Evolutionary conservation across 2,329 filamentous ascomycete genomes (phyloP).

Genomic region (Pyricularia grisea): DNA sequence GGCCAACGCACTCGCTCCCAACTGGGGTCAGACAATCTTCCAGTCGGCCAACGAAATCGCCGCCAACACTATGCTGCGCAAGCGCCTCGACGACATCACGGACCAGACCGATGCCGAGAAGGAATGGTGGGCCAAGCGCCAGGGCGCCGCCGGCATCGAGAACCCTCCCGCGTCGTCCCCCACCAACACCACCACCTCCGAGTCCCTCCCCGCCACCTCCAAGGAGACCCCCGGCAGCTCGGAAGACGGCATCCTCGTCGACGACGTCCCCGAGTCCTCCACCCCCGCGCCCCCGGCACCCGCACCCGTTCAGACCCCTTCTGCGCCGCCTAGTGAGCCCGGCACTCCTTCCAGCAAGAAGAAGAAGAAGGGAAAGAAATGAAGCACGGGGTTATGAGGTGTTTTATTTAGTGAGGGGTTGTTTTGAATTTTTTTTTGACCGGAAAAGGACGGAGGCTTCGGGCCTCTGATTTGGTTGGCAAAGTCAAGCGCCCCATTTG

Average conservation of each 20-base stretch:
- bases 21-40: conserved; percentile 94
- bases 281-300: neutral
- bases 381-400: neutral
- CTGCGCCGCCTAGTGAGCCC: conserved; percentile 6
- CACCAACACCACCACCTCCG: conserved; percentile 59
- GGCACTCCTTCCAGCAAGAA: conserved; percentile 32
- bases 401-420: neutral
- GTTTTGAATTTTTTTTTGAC: neutral
- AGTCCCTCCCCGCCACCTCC: conserved; percentile 24
- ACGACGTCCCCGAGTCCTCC: conserved; percentile 36
- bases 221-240: conserved; percentile 39
- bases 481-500: neutral
- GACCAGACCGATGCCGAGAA: conserved; percentile 63
- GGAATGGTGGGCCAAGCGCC: conserved; percentile 87
- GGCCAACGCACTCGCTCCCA: conserved; percentile 82
- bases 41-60: conserved; percentile 95
- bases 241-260: conserved; percentile 72
- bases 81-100: conserved; percentile 67
- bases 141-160: conserved; percentile 39
- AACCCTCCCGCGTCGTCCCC: conserved; percentile 28
- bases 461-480: neutral
- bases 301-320: neutral
- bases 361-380: conserved; percentile 56
- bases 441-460: neutral
- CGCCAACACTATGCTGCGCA: conserved; percentile 69